phyloP scores from a whole-genome alignment of 1,284 basidiomycete genomes.

The Cutaneotrichosporon arboriforme region DNA sequence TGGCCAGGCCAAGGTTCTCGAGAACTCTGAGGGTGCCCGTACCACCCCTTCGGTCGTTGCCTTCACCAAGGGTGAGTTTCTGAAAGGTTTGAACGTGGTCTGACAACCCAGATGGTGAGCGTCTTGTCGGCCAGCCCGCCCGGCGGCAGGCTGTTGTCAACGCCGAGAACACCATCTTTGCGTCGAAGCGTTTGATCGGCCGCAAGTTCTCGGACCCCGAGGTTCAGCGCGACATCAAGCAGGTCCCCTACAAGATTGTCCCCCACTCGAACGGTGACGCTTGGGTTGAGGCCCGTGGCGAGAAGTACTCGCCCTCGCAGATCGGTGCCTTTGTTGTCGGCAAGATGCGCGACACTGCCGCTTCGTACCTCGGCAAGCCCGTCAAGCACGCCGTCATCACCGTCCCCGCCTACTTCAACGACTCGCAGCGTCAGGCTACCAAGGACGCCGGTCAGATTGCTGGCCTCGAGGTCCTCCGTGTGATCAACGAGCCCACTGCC shows the following conservation, averaged over 20 bases:
- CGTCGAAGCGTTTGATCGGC: slow-evolving; percentile 85
- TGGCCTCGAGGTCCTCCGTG: slow-evolving; percentile 90
- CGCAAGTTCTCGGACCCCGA: slow-evolving; percentile 70
- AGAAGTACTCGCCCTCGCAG: slow-evolving; percentile 55
- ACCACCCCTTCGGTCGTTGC: slow-evolving; percentile 93
- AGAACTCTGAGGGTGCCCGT: slow-evolving; percentile 80
- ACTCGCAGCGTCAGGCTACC: slow-evolving; percentile 97
- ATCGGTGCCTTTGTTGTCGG: slow-evolving; percentile 82
- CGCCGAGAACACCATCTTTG: slow-evolving; percentile 62
- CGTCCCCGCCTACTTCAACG: slow-evolving; percentile 98
- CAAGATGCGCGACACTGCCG: slow-evolving; percentile 99
- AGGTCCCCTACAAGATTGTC: slow-evolving; percentile 90
- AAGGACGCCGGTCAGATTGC: slow-evolving; percentile 98
- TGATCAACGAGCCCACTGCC: slow-evolving; percentile 98
- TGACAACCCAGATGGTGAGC: slow-evolving; percentile 89
- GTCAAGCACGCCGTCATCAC: slow-evolving; percentile 98
- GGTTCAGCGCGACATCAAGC: slow-evolving; percentile 69
- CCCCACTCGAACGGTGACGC: slow-evolving; percentile 77
- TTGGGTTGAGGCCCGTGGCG: slow-evolving; percentile 81
- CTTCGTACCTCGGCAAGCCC: slow-evolving; percentile 92
- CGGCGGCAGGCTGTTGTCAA: slow-evolving; percentile 59
- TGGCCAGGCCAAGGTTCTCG: slow-evolving; percentile 73
- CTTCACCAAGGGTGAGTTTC: too few species aligned
- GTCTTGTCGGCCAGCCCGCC: slow-evolving; percentile 56
- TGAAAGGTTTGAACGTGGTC: too few species aligned